Evolutionary conservation across 1,139 yeast species (phyloP), one percentile per base, ranked within the genome.

Genomic region (Geotrichum carabidarum): DNA sequence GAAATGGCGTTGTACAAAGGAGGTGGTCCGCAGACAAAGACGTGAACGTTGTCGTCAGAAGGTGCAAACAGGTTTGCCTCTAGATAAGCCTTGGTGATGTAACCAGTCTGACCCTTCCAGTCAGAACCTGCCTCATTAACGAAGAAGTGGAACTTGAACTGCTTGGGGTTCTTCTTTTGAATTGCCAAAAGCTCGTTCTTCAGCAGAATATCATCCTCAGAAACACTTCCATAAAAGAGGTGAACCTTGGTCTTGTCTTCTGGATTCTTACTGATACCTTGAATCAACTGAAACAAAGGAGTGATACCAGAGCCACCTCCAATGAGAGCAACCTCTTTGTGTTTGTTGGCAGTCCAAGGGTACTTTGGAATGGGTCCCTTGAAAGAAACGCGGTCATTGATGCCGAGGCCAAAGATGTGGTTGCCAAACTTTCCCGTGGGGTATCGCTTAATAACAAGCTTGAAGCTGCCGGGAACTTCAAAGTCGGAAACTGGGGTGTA

Each of bases 261-360:
- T 46, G 94, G 89, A 76, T 90, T 82, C 65, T 78, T 77, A 68
- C 62, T 64, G 50, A 71, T 63, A 53, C 61, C 63, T 57, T 66
- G 66, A 61, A 88, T 72, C 70, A 93, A 74, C 75, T 93, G 99
- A 78, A 79, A 90, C 77, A 91, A 78, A 59, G 98, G 99, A 34
- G 97, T 88, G 72, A 93, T 89, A 72, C 98, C 98, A 49, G 95
- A 80, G 68, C 99, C 99, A 64, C 96, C 99, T 63, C 97, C 98
- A 65, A 93, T 78, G 75, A 93, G 79, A 54, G 86, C 86, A 67
- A 94, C 80, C 60, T 82, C 77, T 65, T 86, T 81, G 73, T 81
- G 93, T 74, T 83, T 81, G 77, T 91, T 91, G 64, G 93, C 86
- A 67, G 81, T 80, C 91, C 95, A 89, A 69, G 86, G 82, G 89